Percentiles rank a stretch among this genome's conserved stretches.
phyloP scores from a whole-genome alignment of 305 asterid species.

The Plantago rigida region DNA sequence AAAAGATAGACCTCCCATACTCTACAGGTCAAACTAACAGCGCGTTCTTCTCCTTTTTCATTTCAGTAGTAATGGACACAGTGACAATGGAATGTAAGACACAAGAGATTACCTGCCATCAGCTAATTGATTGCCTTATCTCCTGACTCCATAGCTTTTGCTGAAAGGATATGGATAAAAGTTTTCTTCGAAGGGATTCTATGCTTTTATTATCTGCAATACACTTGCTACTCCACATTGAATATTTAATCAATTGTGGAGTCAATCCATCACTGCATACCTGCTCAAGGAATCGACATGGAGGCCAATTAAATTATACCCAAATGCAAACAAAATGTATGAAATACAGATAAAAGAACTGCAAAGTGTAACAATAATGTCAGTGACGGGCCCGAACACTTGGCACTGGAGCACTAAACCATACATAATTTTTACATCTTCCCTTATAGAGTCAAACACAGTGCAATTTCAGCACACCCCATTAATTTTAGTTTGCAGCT shows the following conservation, averaged over 20 bases:
- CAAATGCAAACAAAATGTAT: neutral
- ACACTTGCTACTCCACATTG: constrained; percentile 23
- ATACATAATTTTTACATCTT: neutral
- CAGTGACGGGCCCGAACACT: neutral
- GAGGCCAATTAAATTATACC: neutral
- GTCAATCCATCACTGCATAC: constrained; percentile 10
- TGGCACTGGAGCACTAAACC: neutral
- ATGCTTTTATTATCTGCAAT: constrained; percentile 15
- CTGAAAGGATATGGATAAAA: constrained; percentile 31
- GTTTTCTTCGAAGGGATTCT: constrained; percentile 18
- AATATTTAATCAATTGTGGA: constrained; percentile 17
- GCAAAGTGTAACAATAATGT: neutral
- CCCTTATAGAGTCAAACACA: neutral
- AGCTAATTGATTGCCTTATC: constrained; percentile 29
- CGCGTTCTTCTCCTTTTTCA: constrained; percentile 20
- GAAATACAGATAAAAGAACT: neutral
- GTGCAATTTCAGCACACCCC: neutral
- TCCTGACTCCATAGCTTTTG: constrained; percentile 25
- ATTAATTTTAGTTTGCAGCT: neutral
- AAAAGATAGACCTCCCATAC: constrained; percentile 31
- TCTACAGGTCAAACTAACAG: constrained; percentile 29
- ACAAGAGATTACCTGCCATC: constrained; percentile 26
- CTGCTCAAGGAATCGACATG: neutral
- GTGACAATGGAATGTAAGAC: constrained; percentile 10
- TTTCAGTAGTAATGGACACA: constrained; percentile 8